Base-by-base conservation (phyloP, 1,284 basidiomycete species). In the Melanopsichium pennsylvanicum region DNA sequence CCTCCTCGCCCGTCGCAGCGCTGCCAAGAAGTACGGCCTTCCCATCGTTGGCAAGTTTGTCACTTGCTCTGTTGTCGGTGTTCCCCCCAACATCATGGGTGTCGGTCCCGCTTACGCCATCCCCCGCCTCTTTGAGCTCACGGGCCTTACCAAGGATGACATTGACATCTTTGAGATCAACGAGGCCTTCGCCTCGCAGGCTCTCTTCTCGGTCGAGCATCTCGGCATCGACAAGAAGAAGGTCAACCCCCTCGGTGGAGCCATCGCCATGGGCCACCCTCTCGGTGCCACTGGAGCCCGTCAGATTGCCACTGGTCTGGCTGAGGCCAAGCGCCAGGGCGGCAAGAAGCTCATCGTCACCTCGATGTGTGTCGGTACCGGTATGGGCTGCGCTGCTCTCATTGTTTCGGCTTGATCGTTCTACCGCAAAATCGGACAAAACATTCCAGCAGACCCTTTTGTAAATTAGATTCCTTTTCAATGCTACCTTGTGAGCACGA, bases 31-130 rank as follows among this genome's bases (percentile, higher is more conserved):
- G 78, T 88, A 95, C 63, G 90, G 91, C 36, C 86, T 98, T 32
- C 92, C 93, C 39, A 90, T 98, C 78, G 64, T 95, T 55, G 96
- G 92, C 84, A 97, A 97, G 84, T 97, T 88, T 81, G 88, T 94
- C 78, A 86, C 86, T 34, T 88, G 89, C 7, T 85, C 87, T 35
- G 88, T 87, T 19, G 88, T 93, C 31, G 97, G 83, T 58, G 79
- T 80, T 21, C 76, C 79, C 19, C 79, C 79, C 52, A 79, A 78
- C 63, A 69, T 81, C 50, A 81, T 81, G 79, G 79, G 79, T 60
- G 60, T 81, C 34, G 79, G 79, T n/a, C 79, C 79, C 33, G 79
- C 79, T 16, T 79, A 69, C 51, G 79, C 79, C 38, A 80, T 81
- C 41, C 79, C 79, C 40, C 66, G 61, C 33, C 68, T 78, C 15